These are phyloP conservation scores for Tieghemiomyces parasiticus DNA, from an alignment of 192 early-diverging fungal genomes.

Conservation along the genomic window DNA sequence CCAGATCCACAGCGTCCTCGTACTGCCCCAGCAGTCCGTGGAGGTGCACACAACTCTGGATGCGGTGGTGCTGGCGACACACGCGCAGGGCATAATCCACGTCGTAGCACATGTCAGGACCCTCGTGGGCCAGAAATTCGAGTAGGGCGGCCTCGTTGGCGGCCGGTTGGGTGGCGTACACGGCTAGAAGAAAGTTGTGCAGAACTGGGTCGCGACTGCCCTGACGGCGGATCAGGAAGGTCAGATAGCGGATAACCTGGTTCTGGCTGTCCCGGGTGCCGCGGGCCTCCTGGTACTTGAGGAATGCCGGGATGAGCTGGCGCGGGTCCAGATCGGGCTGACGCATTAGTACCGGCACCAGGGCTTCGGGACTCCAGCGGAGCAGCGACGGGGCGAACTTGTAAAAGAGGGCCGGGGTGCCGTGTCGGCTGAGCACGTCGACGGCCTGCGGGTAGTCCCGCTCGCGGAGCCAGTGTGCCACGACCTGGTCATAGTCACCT, in stretches of 20 bases:
- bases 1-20: conserved; percentile 85
- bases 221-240: conserved; percentile 59
- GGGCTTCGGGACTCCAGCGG: conserved; percentile 66
- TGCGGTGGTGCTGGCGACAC: conserved; percentile 65
- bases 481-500: conserved; percentile 76
- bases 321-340: conserved; percentile 67
- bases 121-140: conserved; percentile 44
- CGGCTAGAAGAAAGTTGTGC: conserved; percentile 82
- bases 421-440: conserved; percentile 64
- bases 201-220: conserved; percentile 74
- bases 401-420: conserved; percentile 69
- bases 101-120: conserved; percentile 71
- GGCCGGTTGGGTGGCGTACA: conserved; percentile 53
- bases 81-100: conserved; percentile 83
- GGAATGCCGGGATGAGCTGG: conserved; percentile 73
- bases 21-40: conserved; percentile 76
- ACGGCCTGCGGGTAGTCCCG: conserved; percentile 61
- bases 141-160: conserved; percentile 55
- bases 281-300: conserved; percentile 56
- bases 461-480: conserved; percentile 71
- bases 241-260: conserved; percentile 80
- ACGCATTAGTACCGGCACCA: conserved; percentile 77
- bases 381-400: conserved; percentile 76
- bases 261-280: conserved; percentile 33
- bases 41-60: conserved; percentile 78